Percentiles rank a stretch among this genome's conserved stretches.
These are phyloP conservation scores for Stellera chamaejasme DNA, from an alignment of 345 rosid genomes.

Conservation along the genomic window DNA sequence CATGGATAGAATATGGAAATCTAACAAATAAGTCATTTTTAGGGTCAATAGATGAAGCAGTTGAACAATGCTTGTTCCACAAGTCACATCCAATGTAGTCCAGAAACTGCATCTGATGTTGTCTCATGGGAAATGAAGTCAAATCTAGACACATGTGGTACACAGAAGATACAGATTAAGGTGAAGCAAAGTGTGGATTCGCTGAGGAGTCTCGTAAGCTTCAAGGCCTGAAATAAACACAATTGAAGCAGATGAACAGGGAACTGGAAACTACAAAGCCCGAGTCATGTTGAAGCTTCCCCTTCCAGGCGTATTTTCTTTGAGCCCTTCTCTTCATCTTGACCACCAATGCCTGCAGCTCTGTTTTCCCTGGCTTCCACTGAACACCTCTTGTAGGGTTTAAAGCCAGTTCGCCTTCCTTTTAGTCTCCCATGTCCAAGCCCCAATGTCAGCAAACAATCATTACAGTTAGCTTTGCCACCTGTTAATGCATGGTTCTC, in stretches of 20 bases:
- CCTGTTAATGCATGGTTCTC: slow-evolving; percentile 18
- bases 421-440: slow-evolving; percentile 41
- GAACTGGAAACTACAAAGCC: slow-evolving; percentile 17
- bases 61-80: no score
- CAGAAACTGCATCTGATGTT: no score
- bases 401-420: slow-evolving; percentile 61
- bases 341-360: slow-evolving; percentile 23
- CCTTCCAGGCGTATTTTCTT: slow-evolving; percentile 76
- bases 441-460: slow-evolving; percentile 38
- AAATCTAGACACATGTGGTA: no score
- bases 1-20: no score
- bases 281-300: slow-evolving; percentile 39
- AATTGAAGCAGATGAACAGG: neutral
- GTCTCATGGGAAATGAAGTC: no score
- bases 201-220: no score
- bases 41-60: no score
- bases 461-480: slow-evolving; percentile 22
- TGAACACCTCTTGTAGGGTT: slow-evolving; percentile 82
- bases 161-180: no score
- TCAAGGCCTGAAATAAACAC: no score
- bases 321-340: slow-evolving; percentile 49
- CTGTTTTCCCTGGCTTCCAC: slow-evolving; percentile 57
- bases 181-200: no score
- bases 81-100: no score
- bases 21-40: no score